Percentiles rank a stretch among this genome's conserved stretches.
Evolutionary conservation across 805 yeast genomes (phyloP).

Genomic region (Saccharomycopsis malanga): DNA sequence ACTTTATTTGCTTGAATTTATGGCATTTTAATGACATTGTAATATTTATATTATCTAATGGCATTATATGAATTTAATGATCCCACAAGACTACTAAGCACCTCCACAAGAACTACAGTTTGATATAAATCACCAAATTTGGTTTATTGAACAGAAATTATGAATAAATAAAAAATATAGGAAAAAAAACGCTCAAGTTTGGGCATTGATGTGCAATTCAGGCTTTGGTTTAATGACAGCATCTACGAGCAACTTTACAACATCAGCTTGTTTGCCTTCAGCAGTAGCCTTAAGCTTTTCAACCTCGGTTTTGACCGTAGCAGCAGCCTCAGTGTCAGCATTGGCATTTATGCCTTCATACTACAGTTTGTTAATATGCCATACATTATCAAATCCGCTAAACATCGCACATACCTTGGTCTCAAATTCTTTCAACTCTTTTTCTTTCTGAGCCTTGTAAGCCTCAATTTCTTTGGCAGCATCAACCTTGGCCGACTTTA

Average conservation of each 20-base stretch:
- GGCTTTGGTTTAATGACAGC: slow-evolving; percentile 78
- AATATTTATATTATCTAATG: too few species aligned
- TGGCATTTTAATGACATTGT: too few species aligned
- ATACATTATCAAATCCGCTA: slow-evolving; percentile 2
- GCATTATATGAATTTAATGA: too few species aligned
- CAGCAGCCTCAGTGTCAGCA: slow-evolving; percentile 74
- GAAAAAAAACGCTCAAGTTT: slow-evolving; percentile 2
- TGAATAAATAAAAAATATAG: too few species aligned
- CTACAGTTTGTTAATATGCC: slow-evolving; percentile 21
- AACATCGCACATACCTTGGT: slow-evolving; percentile 34
- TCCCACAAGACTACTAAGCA: too few species aligned
- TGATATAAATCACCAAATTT: too few species aligned
- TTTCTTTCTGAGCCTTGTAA: slow-evolving; percentile 78
- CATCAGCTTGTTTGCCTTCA: slow-evolving; percentile 53
- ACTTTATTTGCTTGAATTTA: too few species aligned
- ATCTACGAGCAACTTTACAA: slow-evolving; percentile 68
- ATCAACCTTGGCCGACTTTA: slow-evolving; percentile 91
- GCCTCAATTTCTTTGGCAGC: slow-evolving; percentile 84
- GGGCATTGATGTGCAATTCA: slow-evolving; percentile 75
- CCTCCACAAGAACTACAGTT: too few species aligned
- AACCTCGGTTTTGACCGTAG: slow-evolving; percentile 63
- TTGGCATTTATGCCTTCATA: slow-evolving; percentile 70
- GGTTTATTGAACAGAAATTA: too few species aligned
- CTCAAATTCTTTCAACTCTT: slow-evolving; percentile 69
- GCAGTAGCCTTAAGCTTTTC: slow-evolving; percentile 60